Conservation (phyloP, 2,329 filamentous ascomycete species). For the Annulohypoxylon truncatum region DNA sequence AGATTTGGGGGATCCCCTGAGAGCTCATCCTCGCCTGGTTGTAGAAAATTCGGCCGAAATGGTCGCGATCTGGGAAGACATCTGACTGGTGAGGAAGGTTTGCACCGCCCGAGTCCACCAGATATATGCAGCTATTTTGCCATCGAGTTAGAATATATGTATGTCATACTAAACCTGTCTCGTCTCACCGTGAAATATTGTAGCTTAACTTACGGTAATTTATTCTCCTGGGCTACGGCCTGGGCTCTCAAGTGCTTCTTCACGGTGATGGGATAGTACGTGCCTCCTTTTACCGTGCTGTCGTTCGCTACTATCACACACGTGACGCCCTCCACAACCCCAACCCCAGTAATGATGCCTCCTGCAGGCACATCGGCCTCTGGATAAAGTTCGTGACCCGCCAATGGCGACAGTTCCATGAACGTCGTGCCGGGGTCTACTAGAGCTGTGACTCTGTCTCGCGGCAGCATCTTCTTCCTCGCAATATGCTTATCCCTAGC, state of each 20-base stretch:
- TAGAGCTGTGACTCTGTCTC: constrained; percentile 87
- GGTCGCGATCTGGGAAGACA: constrained; percentile 93
- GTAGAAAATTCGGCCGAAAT: constrained; percentile 98
- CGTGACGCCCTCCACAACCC: constrained; percentile 87
- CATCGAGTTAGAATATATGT: constrained; percentile 12
- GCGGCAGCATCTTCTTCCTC: constrained; percentile 92
- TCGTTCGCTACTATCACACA: constrained; percentile 97
- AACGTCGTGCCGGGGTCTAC: constrained; percentile 92
- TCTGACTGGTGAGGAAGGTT: constrained; percentile 96
- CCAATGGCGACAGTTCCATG: constrained; percentile 91
- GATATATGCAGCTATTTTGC: constrained; percentile 79
- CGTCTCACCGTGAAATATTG: not conserved
- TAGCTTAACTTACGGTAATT: constrained; percentile 65
- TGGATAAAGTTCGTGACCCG: constrained; percentile 85
- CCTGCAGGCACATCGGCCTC: constrained; percentile 89
- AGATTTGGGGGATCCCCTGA: constrained; percentile 89
- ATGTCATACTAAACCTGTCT: constrained; percentile 1
- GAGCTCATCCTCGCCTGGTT: constrained; percentile 96
- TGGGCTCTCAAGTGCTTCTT: constrained; percentile 97
- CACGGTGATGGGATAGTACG: constrained; percentile 96
- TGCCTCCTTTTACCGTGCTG: constrained; percentile 96
- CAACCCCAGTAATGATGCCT: constrained; percentile 92
- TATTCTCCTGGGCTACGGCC: constrained; percentile 89
- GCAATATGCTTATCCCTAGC: constrained; percentile 88
- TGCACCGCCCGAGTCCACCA: constrained; percentile 95